Evolutionary conservation across 495 filamentous ascomycete species (phyloP).

Genomic region (Neurospora tetrasperma): DNA sequence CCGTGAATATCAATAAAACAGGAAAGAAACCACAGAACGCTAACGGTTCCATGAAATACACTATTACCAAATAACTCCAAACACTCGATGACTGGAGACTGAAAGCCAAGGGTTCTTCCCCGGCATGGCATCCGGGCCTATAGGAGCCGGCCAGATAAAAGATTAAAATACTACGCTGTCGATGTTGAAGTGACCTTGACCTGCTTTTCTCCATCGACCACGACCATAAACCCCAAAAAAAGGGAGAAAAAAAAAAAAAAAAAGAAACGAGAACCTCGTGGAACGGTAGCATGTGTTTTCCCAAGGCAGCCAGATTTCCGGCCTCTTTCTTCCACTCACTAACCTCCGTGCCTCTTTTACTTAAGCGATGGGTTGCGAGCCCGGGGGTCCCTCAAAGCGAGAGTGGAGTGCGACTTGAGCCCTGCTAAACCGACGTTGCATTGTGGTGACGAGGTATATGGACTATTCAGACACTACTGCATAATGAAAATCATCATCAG

Average conservation of each 20-base stretch:
- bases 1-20: background rate
- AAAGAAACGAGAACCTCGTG: background rate
- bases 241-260: background rate
- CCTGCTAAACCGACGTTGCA: background rate
- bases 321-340: background rate
- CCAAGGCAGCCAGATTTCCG: background rate
- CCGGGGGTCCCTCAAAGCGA: background rate
- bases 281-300: background rate
- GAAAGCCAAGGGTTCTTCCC: background rate
- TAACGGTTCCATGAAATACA: background rate
- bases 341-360: background rate
- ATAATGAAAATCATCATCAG: background rate
- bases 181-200: background rate
- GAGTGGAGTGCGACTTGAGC: background rate
- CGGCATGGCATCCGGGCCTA: background rate
- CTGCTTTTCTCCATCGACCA: background rate
- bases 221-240: background rate
- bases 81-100: background rate
- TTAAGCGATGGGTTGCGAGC: background rate
- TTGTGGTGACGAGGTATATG: background rate
- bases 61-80: background rate
- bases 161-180: background rate
- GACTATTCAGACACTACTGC: background rate
- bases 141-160: background rate
- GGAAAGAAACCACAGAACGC: background rate